Base-by-base conservation (phyloP, 306 rosid species). In the Benincasa hispida region DNA sequence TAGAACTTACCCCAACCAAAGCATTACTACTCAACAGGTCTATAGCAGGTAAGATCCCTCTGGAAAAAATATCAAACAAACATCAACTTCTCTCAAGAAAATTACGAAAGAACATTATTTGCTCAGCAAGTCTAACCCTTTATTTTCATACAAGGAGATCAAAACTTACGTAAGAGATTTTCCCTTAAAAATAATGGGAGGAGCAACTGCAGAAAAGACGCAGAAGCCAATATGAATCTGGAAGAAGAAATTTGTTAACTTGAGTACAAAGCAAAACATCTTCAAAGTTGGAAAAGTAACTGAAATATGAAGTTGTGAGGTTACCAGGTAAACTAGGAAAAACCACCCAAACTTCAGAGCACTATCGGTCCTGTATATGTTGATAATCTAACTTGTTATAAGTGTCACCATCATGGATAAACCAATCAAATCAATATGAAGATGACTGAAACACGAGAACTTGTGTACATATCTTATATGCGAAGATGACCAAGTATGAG, bases 261-360 rank as follows among this genome's bases (percentile, higher is more conserved):
- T 76, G 79, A 39, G 73, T 17, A 47, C 77, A 78, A 73, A 41
- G 73, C 79, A 59, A 59, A 8, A 72, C 77, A 74, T 76, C 72
- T 62, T 72, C 55, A 56, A 54, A 77, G 70, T 59, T 51, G 83
- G 48, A 81, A 57, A 59, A 81, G 56, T 28, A 57, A 56, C 79
- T 41, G 76, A 27, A 45, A 63, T 37, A 81, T 62, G 59, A 53
- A 76, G 32, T 63, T 61, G 47, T 14, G 53, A 10, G 27, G 62
- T 87, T 85, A 83, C 99, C 90, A 42, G 0, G 82, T 94, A 94
- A 80, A 58, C 27, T 78, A 89, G 35, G 88, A 94, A 94, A 85
- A 94, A 94, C 96, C 91, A 87, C 77, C 96, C 89, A 85, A 92
- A 94, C 92, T 90, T 92, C 80, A 95, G 67, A 80, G 98, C 96